Percentiles rank a stretch among this genome's conserved stretches.
phyloP scores from a whole-genome alignment of 306 rosid genomes.

The Glycyrrhiza uralensis region DNA sequence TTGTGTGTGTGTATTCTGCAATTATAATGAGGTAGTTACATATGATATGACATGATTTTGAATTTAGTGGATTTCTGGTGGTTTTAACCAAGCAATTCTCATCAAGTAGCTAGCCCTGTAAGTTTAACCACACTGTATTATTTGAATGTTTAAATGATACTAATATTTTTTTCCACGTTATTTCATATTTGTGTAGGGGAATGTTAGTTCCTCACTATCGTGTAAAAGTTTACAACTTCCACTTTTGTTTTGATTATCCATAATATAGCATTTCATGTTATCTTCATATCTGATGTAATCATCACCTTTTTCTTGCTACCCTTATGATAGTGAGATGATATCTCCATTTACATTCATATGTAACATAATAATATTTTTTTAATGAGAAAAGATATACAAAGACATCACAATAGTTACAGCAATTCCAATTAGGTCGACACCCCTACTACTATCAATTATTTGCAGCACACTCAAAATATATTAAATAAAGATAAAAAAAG shows the following conservation, averaged over 20 bases:
- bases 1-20: too few species aligned
- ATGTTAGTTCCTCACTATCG: not conserved
- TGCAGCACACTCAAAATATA: too few species aligned
- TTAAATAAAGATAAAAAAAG: too few species aligned
- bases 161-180: not conserved
- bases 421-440: too few species aligned
- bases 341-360: not conserved
- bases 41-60: not conserved
- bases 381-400: too few species aligned
- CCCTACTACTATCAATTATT: too few species aligned
- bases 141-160: not conserved
- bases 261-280: not conserved
- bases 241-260: not conserved
- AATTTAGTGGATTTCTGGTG: slow-evolving; percentile 6
- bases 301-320: not conserved
- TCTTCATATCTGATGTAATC: not conserved
- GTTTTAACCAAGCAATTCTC: not conserved
- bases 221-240: not conserved
- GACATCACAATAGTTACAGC: too few species aligned
- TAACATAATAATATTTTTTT: not conserved
- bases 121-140: not conserved
- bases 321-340: not conserved
- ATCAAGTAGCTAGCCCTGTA: not conserved
- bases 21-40: not conserved
- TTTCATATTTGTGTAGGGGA: not conserved